Evolutionary conservation across 2,329 filamentous ascomycete genomes (phyloP).

Genomic region (Botrytis squamosa): DNA sequence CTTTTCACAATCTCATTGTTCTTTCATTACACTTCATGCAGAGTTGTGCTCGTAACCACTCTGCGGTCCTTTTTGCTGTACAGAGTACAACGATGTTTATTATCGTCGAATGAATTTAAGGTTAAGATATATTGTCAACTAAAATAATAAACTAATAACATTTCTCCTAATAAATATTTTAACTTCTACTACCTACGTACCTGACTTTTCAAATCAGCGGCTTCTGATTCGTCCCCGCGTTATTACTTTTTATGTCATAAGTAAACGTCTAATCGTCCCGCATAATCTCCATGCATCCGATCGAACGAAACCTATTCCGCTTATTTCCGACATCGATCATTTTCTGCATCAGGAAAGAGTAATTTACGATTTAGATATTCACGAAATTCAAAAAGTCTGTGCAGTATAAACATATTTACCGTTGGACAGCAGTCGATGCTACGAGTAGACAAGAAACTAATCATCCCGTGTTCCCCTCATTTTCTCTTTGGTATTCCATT

Average conservation of each 20-base stretch:
- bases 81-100: no score
- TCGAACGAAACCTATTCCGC: neutral
- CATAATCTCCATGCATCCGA: conserved; percentile 6
- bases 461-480: neutral
- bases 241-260: conserved; percentile 4
- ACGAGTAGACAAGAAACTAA: neutral
- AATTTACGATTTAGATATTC: neutral
- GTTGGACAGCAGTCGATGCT: neutral
- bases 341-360: neutral
- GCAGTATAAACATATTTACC: neutral
- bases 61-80: neutral
- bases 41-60: neutral
- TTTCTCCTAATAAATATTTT: neutral
- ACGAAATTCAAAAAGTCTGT: neutral
- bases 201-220: neutral
- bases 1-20: neutral
- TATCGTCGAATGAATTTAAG: neutral
- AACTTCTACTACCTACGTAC: neutral
- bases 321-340: conserved; percentile 4
- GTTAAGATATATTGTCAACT: neutral
- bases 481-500: neutral
- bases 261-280: neutral
- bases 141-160: neutral
- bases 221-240: conserved; percentile 7
- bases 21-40: neutral